Conservation (phyloP, 78 protist genomes). For the Dictyostelium citrinum region DNA sequence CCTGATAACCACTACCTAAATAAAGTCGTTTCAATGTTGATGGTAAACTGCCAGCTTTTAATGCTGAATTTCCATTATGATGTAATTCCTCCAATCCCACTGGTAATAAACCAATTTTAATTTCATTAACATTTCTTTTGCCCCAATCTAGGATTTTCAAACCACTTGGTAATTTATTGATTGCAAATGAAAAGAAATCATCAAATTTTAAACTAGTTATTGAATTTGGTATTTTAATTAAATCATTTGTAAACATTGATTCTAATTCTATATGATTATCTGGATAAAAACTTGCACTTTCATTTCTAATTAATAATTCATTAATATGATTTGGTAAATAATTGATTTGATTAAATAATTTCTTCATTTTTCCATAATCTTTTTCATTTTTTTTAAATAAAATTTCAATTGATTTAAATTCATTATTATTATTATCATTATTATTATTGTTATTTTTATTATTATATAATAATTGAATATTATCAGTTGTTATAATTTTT, state of each 20-base stretch:
- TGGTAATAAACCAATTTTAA: background rate
- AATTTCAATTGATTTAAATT: background rate
- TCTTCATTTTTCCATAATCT: background rate
- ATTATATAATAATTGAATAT: background rate
- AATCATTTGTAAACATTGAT: background rate
- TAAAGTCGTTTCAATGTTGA: background rate
- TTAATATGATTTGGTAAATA: background rate
- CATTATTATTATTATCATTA: background rate
- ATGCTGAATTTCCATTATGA: background rate
- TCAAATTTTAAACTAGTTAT: background rate
- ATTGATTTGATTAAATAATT: background rate
- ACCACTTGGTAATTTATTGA: background rate
- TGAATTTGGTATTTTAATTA: background rate
- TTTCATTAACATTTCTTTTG: background rate
- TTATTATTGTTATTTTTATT: no score
- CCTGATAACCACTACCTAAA: background rate
- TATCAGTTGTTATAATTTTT: background rate
- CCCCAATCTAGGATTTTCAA: background rate
- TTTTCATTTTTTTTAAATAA: background rate
- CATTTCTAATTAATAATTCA: background rate
- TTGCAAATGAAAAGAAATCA: background rate
- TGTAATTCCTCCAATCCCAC: background rate
- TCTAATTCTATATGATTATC: background rate
- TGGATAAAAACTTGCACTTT: background rate
- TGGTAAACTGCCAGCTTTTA: background rate